phyloP scores from a whole-genome alignment of 495 filamentous ascomycete genomes.

The Penicillium ochrochloron region DNA sequence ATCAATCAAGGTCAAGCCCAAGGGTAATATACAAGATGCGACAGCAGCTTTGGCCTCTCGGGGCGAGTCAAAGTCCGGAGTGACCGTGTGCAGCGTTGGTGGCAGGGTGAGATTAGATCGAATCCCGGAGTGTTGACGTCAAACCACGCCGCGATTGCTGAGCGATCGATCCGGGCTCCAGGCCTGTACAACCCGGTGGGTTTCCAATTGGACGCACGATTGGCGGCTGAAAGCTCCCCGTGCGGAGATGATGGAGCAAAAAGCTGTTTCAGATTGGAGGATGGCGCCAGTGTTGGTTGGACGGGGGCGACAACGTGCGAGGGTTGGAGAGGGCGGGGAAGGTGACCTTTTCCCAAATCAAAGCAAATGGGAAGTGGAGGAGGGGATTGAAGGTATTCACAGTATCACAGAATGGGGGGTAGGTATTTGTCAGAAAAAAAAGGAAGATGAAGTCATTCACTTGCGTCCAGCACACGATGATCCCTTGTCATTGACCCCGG shows the following conservation, averaged over 20 bases:
- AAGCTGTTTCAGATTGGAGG: constrained; percentile 37
- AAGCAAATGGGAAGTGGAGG: constrained; percentile 10
- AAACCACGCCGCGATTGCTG: constrained; percentile 31
- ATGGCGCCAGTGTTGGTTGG: constrained; percentile 27
- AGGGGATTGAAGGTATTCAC: constrained; percentile 14
- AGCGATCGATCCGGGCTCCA: constrained; percentile 34
- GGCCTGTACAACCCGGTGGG: constrained; percentile 23
- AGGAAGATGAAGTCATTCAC: background rate
- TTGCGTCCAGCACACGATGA: background rate
- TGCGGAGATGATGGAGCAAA: constrained; percentile 33
- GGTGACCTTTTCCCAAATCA: background rate
- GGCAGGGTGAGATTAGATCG: constrained; percentile 25
- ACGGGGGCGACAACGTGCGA: constrained; percentile 18
- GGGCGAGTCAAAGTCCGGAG: constrained; percentile 13
- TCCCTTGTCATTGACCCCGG: background rate
- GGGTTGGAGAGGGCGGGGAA: constrained; percentile 5
- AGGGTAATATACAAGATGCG: constrained; percentile 26
- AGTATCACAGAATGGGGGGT: constrained; percentile 3
- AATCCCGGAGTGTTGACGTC: constrained; percentile 34
- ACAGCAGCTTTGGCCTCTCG: background rate
- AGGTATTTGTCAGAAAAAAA: constrained; percentile 1
- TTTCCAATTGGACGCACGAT: constrained; percentile 33
- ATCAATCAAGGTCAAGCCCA: constrained; percentile 10
- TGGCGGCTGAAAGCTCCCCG: constrained; percentile 29
- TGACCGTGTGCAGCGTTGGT: constrained; percentile 19